Conservation (phyloP, 805 yeast species). For the Schwanniomyces yamadae region DNA sequence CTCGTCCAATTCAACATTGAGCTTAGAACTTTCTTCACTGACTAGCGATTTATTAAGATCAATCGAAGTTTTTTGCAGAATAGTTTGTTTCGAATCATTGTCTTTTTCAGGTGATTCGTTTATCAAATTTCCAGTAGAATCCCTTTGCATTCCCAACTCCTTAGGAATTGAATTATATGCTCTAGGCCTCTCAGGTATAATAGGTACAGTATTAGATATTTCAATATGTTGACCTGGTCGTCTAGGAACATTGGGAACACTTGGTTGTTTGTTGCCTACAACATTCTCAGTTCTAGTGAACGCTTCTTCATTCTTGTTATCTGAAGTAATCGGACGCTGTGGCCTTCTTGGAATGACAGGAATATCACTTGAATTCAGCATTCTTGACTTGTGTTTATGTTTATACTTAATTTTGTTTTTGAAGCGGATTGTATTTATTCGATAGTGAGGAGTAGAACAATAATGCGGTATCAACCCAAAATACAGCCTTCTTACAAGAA, state of each 20-base stretch:
- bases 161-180: neutral
- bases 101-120: neutral
- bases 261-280: neutral
- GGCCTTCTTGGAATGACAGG: slow-evolving; percentile 15
- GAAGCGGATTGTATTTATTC: no score
- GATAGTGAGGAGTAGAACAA: no score
- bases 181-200: slow-evolving; percentile 12
- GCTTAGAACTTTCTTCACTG: neutral
- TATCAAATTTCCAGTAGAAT: neutral
- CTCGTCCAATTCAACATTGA: slow-evolving; percentile 6
- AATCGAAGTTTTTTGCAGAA: no score
- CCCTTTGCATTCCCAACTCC: slow-evolving; percentile 15
- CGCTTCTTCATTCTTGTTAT: no score
- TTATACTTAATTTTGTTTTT: no score
- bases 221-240: no score
- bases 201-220: slow-evolving; percentile 10
- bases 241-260: neutral
- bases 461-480: no score
- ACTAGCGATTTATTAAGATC: neutral
- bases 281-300: neutral
- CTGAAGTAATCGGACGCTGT: neutral
- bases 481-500: no score
- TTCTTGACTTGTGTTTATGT: no score
- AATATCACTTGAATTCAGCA: slow-evolving; percentile 3
- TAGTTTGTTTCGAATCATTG: neutral